Evolutionary conservation across 805 yeast species (phyloP), one percentile per base, ranked within the genome.

Genomic region (Zygotorulaspora chibaensis): DNA sequence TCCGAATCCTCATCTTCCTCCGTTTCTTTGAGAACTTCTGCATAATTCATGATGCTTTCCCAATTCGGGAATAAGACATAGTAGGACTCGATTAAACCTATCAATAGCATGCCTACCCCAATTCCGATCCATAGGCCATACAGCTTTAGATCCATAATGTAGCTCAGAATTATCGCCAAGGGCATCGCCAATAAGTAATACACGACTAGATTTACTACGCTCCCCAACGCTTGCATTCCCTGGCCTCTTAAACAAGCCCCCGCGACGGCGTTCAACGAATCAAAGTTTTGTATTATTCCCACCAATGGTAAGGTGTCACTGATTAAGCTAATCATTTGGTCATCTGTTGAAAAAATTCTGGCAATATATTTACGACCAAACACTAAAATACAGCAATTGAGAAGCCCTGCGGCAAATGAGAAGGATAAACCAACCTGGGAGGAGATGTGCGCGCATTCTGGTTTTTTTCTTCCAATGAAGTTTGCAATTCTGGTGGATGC

Each of bases 191-290:
- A 61, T 2, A 75, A 55, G 56, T 88, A 87, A 65, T 87, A 89
- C 11, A 81, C 76, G 7, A 77, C 61, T 55, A 88, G 64, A 60
- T 83, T 86, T 46, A 87, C 70, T 42, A 76, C 70, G 10, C 93
- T 84, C 0, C 96, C 96, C 31, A 86, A 72, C 35, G 77, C 74
- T 63, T 88, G 96, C 62, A 85, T 75, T 8, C 96, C 95, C 65
- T 87, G 95, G 13, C 96, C 95, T 52, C 96, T 74, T 46, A 89
- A 69, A 34, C 89, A 73, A 2, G 96, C 90, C 8, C 93, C 93
- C 4, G 83, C 75, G 2, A 85, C 78, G 2, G 87, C 86, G 53
- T 84, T 86, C 45, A 81, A 60, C 1, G 86, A 73, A 59, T 89
- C 96, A 45, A 79, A 75, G 28, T 84, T 59, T 61, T 86, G 95